Conservation (phyloP, 768 basidiomycete genomes). For the Rhodosporidiobolus odoratus region DNA sequence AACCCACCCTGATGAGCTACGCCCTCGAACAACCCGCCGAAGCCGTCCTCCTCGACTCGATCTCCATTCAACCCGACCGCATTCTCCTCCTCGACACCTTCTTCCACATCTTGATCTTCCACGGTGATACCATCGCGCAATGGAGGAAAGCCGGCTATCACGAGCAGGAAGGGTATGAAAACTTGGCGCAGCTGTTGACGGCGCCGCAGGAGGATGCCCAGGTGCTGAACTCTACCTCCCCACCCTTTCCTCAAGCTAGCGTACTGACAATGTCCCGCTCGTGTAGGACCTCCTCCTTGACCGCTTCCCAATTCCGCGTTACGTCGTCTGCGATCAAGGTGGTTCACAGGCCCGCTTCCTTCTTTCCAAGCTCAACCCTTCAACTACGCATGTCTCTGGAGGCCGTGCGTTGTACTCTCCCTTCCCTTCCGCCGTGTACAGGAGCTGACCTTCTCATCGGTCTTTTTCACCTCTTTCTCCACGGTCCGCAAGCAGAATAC, state of each 20-base stretch:
- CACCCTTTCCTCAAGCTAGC: background rate
- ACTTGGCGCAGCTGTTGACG: constrained; percentile 89
- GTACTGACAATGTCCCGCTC: background rate
- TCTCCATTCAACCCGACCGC: constrained; percentile 95
- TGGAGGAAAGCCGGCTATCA: constrained; percentile 99
- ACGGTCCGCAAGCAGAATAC: constrained; percentile 51
- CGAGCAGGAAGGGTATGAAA: constrained; percentile 97
- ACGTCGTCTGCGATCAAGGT: constrained; percentile 95
- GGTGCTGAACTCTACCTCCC: background rate
- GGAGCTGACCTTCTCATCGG: background rate
- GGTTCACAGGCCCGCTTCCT: constrained; percentile 98
- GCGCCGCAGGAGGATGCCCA: constrained; percentile 74
- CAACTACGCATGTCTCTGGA: constrained; percentile 89
- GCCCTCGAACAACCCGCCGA: constrained; percentile 84
- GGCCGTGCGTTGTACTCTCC: constrained; percentile 14
- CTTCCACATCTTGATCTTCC: constrained; percentile 99
- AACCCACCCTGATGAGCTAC: constrained; percentile 98
- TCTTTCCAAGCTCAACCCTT: constrained; percentile 90
- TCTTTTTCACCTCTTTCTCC: background rate
- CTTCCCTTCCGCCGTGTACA: background rate
- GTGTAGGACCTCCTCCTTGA: constrained; percentile 83
- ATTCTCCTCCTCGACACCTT: constrained; percentile 95
- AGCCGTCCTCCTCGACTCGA: constrained; percentile 91
- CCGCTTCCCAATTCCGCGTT: constrained; percentile 93
- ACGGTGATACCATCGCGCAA: constrained; percentile 91